Conservation (phyloP, 805 yeast genomes). For the Cyberlindnera galapagoensis region DNA sequence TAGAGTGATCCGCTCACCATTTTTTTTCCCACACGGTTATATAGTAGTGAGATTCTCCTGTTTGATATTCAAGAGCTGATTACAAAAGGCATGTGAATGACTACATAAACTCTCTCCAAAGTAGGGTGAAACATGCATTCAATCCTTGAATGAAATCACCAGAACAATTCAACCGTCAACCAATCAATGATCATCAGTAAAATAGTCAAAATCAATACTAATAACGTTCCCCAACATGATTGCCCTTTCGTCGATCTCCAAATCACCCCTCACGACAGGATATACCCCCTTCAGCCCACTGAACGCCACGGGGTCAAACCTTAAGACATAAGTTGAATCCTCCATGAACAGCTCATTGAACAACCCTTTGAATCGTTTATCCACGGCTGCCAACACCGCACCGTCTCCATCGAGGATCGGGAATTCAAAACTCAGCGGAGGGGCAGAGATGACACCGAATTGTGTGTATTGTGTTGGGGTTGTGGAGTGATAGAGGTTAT, state of each 20-base stretch:
- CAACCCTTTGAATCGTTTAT: slow-evolving; percentile 89
- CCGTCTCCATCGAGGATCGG: slow-evolving; percentile 58
- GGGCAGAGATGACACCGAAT: slow-evolving; percentile 81
- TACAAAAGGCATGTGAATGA: too few species aligned
- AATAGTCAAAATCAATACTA: slow-evolving; percentile 90
- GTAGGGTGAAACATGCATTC: too few species aligned
- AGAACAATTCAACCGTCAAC: too few species aligned
- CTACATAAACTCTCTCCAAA: too few species aligned
- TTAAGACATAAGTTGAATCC: slow-evolving; percentile 79
- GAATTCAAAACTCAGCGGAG: slow-evolving; percentile 77
- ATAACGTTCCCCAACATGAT: slow-evolving; percentile 79
- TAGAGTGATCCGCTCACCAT: too few species aligned
- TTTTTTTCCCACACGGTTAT: too few species aligned
- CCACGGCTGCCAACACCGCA: slow-evolving; percentile 65
- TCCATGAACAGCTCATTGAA: slow-evolving; percentile 90
- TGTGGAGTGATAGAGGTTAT: slow-evolving; percentile 58
- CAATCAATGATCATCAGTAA: slow-evolving; percentile 56
- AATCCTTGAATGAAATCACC: too few species aligned
- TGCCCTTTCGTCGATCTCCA: slow-evolving; percentile 78
- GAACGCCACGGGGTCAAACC: slow-evolving; percentile 71
- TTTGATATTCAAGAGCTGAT: too few species aligned
- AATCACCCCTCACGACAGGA: slow-evolving; percentile 36
- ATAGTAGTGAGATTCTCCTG: too few species aligned
- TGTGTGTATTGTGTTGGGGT: slow-evolving; percentile 46
- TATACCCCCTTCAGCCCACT: slow-evolving; percentile 46